Evolutionary conservation across 176 grass and related monocot species (phyloP), one percentile per base, ranked within the genome.

Genomic region (Juncus inflexus): DNA sequence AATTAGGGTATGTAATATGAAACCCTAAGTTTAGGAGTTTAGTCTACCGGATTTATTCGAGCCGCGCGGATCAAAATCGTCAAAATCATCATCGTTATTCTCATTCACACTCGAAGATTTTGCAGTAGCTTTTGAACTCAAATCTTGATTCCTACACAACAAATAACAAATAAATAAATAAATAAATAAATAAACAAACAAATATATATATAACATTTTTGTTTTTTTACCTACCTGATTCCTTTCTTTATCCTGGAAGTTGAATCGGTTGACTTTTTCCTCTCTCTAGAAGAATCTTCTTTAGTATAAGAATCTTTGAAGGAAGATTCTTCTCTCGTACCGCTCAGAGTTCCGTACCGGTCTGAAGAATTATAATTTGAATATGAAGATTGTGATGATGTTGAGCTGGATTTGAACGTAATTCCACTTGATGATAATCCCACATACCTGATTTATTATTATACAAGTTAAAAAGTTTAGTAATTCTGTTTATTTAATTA

Each of bases 51-150:
- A 76, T 84, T 76, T 78, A 69, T 85, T 67, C 72, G 86, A 92
- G 74, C 89, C 95, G 16, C 95, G 95, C 57, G 95, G 95, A 74
- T 99, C 89, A 53, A 99, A 99, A 69, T 99, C 80, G 61, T 92
- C 94, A 43, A 97, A 89, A 74, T 92, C 75, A 10, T 92, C 89
- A 59, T 80, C 78, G 5, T 62, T 81, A 42, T 28, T 65, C 45
- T 61, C 77, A 62, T 52, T 58, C 51, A 52, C 81, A 72, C 77
- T 64, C 57, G 79, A 50, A 28, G 19, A 28, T 28, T 28, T 28
- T 37, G 74, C 53, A 56, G 74, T 83, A 52, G 76, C 35, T 63
- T 58, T 79, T 60, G 81, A 36, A 69, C 37, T 14, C 15, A 61
- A 28, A 37, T 16, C 62, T 69, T 71, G 55, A 59, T 43, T 60